phyloP scores from a whole-genome alignment of 495 filamentous ascomycete species.

The Darksidea phi region DNA sequence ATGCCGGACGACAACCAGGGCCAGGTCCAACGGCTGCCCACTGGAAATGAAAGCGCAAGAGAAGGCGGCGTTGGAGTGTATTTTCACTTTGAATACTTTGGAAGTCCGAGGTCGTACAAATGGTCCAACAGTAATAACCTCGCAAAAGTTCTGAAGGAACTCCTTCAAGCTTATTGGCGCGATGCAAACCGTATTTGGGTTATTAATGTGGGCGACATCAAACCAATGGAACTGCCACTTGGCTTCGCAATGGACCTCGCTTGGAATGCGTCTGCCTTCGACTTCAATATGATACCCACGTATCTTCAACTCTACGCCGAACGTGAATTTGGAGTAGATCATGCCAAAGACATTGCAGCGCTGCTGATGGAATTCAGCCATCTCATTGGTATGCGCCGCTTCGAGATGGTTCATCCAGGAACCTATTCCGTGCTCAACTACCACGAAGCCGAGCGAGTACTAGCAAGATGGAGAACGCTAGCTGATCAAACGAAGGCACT shows the following conservation, averaged over 20 bases:
- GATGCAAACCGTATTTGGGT: constrained; percentile 27
- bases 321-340: constrained; percentile 19
- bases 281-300: constrained; percentile 12
- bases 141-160: constrained; percentile 18
- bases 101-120: constrained; percentile 24
- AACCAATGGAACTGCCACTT: constrained; percentile 19
- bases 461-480: constrained; percentile 10
- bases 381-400: constrained; percentile 18
- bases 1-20: constrained; percentile 29
- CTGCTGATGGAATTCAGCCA: constrained; percentile 11
- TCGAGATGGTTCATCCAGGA: constrained; percentile 18
- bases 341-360: not conserved
- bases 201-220: constrained; percentile 32
- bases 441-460: constrained; percentile 19
- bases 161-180: constrained; percentile 10
- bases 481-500: constrained; percentile 8
- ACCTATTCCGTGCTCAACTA: constrained; percentile 22
- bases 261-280: constrained; percentile 16
- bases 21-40: constrained; percentile 23
- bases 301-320: constrained; percentile 17
- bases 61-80: constrained; percentile 27
- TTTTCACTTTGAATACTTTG: constrained; percentile 32
- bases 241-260: constrained; percentile 24
- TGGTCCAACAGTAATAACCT: constrained; percentile 27
- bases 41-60: constrained; percentile 18